Base-by-base conservation (phyloP, 345 rosid genomes). In the Populus euphratica region DNA sequence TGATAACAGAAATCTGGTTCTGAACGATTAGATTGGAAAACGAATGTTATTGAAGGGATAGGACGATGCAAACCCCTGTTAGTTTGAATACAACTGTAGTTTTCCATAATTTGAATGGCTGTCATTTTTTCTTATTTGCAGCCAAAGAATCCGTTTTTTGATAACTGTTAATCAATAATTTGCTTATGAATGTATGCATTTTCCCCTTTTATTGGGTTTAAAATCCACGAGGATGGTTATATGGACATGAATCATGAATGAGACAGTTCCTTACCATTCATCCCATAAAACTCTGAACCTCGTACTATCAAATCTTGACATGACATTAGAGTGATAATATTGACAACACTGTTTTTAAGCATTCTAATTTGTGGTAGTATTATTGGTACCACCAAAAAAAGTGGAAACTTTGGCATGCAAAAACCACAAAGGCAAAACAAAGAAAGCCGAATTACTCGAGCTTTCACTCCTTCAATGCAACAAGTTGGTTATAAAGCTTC, bases 401-500 rank as follows among this genome's bases (percentile, higher is more conserved):
- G 52, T 83, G 85, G 18, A 13, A 74, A 75, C 39, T 21, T 81
- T 68, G 87, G 84, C 64, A n/a, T 59, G 64, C 50, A 47, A 4
- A 23, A 76, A 70, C 88, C 90, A 79, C 86, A 76, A 17, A 75
- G 23, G 33, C 59, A 56, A 78, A 81, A 78, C 88, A 39, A 79
- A 73, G 76, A 49, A 59, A 56, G 50, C 79, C 78, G 70, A 33
- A 44, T 50, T 44, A 35, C 47, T 63, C 63, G 80, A 44, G 35
- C 35, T 49, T 69, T 21, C 61, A n/a, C 63, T 77, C 17, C 59
- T 69, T 38, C 25, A 11, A 21, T 36, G 70, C 43, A 0, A 61
- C 16, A 27, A 52, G 31, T n/a, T 72, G 8, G 72, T 56, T 78
- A 77, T 70, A 71, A 71, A 38, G 10, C 31, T 4, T 13, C 1